A percentile compares a stretch with the other conserved stretches of the same genome.
Conservation (phyloP, 495 filamentous ascomycete genomes). For the Gamarada debralockiae region DNA sequence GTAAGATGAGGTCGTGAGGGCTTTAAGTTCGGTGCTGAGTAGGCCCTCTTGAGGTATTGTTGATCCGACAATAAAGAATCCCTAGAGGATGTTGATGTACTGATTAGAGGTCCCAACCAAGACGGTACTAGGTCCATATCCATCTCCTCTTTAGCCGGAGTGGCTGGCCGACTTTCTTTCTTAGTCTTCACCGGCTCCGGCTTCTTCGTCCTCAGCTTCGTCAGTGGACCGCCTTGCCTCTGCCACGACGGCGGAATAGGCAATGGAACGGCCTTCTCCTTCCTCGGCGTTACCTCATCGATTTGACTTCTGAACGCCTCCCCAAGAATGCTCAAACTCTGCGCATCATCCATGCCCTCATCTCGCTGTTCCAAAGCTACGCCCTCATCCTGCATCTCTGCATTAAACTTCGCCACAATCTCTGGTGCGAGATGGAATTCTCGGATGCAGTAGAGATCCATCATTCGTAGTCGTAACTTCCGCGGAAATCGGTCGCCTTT, state of each 20-base stretch:
- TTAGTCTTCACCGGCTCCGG: no score
- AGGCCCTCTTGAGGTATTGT: no score
- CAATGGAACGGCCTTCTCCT: neutral
- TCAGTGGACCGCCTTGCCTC: neutral
- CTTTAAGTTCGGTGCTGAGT: no score
- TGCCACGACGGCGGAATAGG: neutral
- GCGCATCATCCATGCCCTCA: constrained; percentile 2
- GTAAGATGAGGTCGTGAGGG: no score
- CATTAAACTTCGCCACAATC: constrained; percentile 7
- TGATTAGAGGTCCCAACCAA: constrained; percentile 10
- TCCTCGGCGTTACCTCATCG: constrained; percentile 3
- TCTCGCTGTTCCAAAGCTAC: constrained; percentile 6
- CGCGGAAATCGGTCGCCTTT: constrained; percentile 15
- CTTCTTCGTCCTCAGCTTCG: no score
- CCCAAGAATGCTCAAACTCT: constrained; percentile 8
- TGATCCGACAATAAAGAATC: neutral
- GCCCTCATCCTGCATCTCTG: constrained; percentile 8
- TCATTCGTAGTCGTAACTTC: constrained; percentile 11
- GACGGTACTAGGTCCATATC: neutral
- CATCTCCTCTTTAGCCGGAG: neutral
- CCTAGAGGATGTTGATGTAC: neutral
- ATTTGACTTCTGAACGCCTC: constrained; percentile 14
- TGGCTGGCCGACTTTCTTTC: neutral
- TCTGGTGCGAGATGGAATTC: constrained; percentile 15
- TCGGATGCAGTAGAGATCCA: constrained; percentile 12